Conservation (phyloP, 2,329 filamentous ascomycete genomes). For the Sporothrix brasiliensis region DNA sequence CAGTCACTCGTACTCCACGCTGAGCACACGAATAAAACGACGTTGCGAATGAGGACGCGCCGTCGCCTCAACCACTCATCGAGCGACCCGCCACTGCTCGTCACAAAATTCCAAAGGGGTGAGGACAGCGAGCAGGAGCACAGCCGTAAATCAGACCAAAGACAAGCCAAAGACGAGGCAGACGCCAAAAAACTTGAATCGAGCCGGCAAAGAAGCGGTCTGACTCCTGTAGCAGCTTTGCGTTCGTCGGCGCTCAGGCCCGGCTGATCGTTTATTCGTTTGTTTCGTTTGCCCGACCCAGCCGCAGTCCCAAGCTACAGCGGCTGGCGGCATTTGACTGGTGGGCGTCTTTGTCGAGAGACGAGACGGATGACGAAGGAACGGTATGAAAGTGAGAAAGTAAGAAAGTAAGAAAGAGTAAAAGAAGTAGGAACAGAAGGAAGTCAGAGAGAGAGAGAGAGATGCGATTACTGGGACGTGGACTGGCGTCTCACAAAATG, state of each 20-base stretch:
- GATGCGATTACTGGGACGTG: background rate
- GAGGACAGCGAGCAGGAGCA: background rate
- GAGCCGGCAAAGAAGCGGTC: conserved; percentile 18
- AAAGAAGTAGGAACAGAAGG: background rate
- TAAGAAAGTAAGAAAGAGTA: background rate
- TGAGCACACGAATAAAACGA: background rate
- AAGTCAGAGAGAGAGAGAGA: background rate
- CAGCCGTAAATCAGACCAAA: background rate
- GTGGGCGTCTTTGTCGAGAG: background rate
- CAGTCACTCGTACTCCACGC: background rate
- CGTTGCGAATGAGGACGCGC: background rate
- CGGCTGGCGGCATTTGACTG: background rate
- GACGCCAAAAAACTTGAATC: too few species aligned
- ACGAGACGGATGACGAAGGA: background rate
- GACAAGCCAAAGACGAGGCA: background rate
- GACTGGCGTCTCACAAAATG: background rate
- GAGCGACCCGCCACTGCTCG: too few species aligned
- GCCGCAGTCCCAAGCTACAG: background rate
- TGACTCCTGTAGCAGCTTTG: conserved; percentile 1
- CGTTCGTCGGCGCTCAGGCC: background rate
- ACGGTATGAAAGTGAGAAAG: background rate
- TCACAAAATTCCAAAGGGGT: background rate
- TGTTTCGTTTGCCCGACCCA: background rate
- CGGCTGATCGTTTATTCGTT: too few species aligned
- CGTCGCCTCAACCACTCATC: too few species aligned